These are phyloP conservation scores for Ulota crispa DNA, from an alignment of 225 moss, liverwort and hornwort species.

Conservation along the genomic window DNA sequence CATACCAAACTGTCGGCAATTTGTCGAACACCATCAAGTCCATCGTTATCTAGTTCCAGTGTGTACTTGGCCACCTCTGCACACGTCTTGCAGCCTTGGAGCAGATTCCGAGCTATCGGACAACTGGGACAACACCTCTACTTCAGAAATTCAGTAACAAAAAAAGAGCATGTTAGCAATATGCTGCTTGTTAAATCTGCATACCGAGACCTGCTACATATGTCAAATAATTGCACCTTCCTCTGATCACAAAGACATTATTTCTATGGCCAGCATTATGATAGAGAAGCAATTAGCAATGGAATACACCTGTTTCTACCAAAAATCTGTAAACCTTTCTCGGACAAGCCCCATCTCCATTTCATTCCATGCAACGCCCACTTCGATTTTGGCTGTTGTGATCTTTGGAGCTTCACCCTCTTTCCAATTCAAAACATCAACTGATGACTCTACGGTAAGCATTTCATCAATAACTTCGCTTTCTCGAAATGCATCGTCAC, in stretches of 20 bases:
- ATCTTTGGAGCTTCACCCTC: slow-evolving; percentile 30
- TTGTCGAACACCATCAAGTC: slow-evolving; percentile 34
- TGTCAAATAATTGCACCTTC: not conserved
- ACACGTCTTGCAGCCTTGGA: slow-evolving; percentile 81
- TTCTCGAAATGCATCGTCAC: slow-evolving; percentile 25
- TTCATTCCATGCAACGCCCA: slow-evolving; percentile 63
- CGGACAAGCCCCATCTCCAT: slow-evolving; percentile 79
- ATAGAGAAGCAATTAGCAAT: not conserved
- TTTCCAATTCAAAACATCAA: slow-evolving; percentile 19
- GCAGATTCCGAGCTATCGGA: slow-evolving; percentile 70
- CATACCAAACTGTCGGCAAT: slow-evolving; percentile 73
- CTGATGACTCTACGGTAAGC: slow-evolving; percentile 18
- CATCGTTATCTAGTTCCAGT: slow-evolving; percentile 55
- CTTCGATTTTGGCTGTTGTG: slow-evolving; percentile 20
- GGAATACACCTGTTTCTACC: slow-evolving; percentile 67
- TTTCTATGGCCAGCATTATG: not conserved
- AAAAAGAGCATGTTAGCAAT: not conserved
- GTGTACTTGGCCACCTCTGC: slow-evolving; percentile 78
- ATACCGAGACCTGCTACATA: not conserved
- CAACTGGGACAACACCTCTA: slow-evolving; percentile 53
- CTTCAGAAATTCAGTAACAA: not conserved
- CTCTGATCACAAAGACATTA: not conserved
- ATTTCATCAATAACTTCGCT: slow-evolving; percentile 25
- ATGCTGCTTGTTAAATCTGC: not conserved
- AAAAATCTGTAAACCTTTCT: slow-evolving; percentile 83